Evolutionary conservation across 192 early-diverging fungal genomes (phyloP).

Genomic region (Rhizophagus prolifer): DNA sequence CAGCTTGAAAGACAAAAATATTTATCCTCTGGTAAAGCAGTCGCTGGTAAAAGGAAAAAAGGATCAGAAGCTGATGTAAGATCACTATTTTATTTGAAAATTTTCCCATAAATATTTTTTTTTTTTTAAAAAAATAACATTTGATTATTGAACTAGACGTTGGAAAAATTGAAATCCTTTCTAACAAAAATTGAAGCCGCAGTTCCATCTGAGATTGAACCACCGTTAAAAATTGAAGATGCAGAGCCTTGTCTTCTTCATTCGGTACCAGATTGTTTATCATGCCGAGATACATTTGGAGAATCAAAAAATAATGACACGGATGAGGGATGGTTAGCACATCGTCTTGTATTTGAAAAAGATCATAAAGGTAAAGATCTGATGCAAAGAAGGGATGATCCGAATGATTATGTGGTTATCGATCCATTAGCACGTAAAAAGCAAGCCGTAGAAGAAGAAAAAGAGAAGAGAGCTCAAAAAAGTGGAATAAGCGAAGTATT

Average conservation of each 20-base stretch:
- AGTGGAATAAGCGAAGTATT: constrained; percentile 15
- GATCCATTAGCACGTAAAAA: constrained; percentile 53
- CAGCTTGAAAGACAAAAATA: constrained; percentile 52
- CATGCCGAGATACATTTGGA: constrained; percentile 62
- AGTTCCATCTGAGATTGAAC: constrained; percentile 17
- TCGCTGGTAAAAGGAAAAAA: constrained; percentile 30
- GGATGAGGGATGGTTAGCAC: constrained; percentile 73
- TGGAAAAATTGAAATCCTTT: constrained; percentile 59
- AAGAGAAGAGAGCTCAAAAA: constrained; percentile 20
- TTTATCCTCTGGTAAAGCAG: constrained; percentile 37
- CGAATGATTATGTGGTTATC: constrained; percentile 69
- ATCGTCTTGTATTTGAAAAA: constrained; percentile 75
- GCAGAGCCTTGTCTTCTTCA: constrained; percentile 64
- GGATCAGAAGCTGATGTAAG: constrained; percentile 40
- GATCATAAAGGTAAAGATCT: constrained; percentile 62
- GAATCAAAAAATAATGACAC: constrained; percentile 41
- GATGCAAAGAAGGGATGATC: constrained; percentile 50
- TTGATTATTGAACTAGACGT: constrained; percentile 19
- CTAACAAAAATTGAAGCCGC: constrained; percentile 47
- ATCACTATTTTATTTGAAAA: neutral
- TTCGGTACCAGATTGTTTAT: constrained; percentile 65
- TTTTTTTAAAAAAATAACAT: neutral
- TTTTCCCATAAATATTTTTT: neutral
- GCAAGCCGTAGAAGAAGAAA: constrained; percentile 33
- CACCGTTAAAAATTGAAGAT: constrained; percentile 31